These are phyloP conservation scores for Penicillium ochrochloron DNA, from an alignment of 495 filamentous ascomycete species.

Conservation along the genomic window DNA sequence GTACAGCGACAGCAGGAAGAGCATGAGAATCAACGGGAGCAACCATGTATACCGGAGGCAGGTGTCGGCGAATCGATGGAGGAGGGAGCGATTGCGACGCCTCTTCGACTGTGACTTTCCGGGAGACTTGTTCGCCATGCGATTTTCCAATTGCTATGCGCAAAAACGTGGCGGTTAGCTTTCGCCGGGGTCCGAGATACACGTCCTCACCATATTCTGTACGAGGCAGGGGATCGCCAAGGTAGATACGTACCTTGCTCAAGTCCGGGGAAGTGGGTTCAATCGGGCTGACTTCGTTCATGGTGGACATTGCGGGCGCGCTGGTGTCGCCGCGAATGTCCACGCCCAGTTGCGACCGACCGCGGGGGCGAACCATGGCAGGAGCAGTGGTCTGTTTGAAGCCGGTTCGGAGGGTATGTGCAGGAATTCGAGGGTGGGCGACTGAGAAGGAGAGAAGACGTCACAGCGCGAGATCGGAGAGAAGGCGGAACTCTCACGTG, in stretches of 20 bases:
- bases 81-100: constrained; percentile 59
- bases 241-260: constrained; percentile 41
- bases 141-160: constrained; percentile 30
- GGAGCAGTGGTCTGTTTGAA: constrained; percentile 1
- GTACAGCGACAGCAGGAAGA: constrained; percentile 68
- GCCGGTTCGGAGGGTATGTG: constrained; percentile 1
- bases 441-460: constrained; percentile 5
- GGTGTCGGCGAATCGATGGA: constrained; percentile 68
- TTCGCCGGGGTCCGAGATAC: background rate
- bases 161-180: constrained; percentile 10
- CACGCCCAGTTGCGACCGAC: constrained; percentile 55
- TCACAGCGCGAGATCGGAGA: constrained; percentile 13
- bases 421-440: background rate
- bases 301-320: constrained; percentile 57
- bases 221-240: background rate
- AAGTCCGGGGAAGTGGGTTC: constrained; percentile 44
- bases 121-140: constrained; percentile 34
- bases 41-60: constrained; percentile 80
- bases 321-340: constrained; percentile 58
- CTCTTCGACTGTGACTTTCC: constrained; percentile 51
- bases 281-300: constrained; percentile 53
- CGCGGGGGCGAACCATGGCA: constrained; percentile 50
- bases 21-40: constrained; percentile 72
- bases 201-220: background rate
- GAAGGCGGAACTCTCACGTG: constrained; percentile 14